Conservation (phyloP, 148 eudicot genomes). For the Amaranthus palmeri region DNA sequence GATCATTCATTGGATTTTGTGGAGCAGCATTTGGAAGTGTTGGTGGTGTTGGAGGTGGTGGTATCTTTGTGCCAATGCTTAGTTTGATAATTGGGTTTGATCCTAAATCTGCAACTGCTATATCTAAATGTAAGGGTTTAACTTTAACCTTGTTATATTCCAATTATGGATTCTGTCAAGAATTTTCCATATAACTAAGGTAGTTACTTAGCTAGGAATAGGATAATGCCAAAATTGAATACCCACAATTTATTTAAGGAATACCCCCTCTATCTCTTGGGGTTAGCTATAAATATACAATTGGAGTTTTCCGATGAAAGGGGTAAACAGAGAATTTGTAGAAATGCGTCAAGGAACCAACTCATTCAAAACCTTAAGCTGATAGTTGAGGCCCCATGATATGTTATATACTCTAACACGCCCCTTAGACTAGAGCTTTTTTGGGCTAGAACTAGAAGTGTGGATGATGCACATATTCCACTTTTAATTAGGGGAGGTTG, state of each 20-base stretch:
- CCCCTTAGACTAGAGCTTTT: too few species aligned
- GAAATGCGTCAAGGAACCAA: too few species aligned
- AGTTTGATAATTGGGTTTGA: slow-evolving; percentile 78
- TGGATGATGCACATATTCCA: too few species aligned
- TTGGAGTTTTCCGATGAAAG: too few species aligned
- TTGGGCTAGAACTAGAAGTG: too few species aligned
- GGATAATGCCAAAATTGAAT: neutral
- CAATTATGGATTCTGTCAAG: neutral
- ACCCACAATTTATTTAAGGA: neutral
- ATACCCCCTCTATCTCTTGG: too few species aligned
- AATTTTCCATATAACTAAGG: neutral
- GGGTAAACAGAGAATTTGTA: too few species aligned
- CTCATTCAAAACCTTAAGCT: too few species aligned
- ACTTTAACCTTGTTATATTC: neutral
- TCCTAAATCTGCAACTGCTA: slow-evolving; percentile 88
- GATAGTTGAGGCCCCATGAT: too few species aligned
- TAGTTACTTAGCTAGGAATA: neutral
- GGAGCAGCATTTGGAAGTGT: slow-evolving; percentile 99
- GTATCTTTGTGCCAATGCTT: slow-evolving; percentile 96
- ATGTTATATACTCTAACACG: too few species aligned
- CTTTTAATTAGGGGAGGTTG: too few species aligned
- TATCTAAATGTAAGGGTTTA: slow-evolving; percentile 78
- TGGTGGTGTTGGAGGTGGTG: slow-evolving; percentile 99
- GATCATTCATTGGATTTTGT: slow-evolving; percentile 63
- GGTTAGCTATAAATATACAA: too few species aligned